Conservation (phyloP, 2,329 filamentous ascomycete genomes). For the Dactylellina haptotyla region DNA sequence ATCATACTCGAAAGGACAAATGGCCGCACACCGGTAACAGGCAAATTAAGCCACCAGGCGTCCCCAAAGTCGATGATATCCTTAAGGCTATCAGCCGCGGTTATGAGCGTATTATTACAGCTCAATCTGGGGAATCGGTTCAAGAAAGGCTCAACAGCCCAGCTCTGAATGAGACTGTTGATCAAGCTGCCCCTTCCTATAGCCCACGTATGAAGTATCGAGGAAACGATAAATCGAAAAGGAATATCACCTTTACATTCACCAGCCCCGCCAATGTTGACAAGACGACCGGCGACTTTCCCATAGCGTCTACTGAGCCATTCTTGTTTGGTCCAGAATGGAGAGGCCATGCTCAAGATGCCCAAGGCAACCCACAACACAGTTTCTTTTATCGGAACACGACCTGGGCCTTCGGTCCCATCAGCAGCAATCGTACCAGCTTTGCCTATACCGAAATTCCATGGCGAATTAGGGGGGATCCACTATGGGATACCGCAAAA, state of each 20-base stretch:
- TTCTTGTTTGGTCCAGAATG: slow-evolving; percentile 29
- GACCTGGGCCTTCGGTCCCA: slow-evolving; percentile 18
- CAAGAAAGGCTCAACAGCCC: background rate
- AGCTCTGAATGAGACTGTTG: background rate
- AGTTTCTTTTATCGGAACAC: slow-evolving; percentile 13
- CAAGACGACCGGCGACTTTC: slow-evolving; percentile 20
- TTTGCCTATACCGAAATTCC: slow-evolving; percentile 32
- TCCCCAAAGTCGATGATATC: slow-evolving; percentile 26
- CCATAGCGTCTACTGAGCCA: slow-evolving; percentile 6
- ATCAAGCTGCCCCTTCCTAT: background rate
- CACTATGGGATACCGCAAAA: background rate
- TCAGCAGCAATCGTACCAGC: slow-evolving; percentile 7
- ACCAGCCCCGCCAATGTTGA: slow-evolving; percentile 5
- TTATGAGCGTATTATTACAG: background rate
- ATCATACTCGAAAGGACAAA: slow-evolving; percentile 34
- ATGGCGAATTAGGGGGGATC: slow-evolving; percentile 15
- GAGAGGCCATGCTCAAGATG: slow-evolving; percentile 36
- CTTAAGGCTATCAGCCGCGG: slow-evolving; percentile 7
- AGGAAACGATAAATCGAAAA: background rate
- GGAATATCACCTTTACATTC: slow-evolving; percentile 27
- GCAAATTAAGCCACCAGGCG: background rate
- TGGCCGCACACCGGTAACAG: slow-evolving; percentile 42
- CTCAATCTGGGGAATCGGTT: background rate
- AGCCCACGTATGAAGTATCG: background rate
- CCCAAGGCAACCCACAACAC: slow-evolving; percentile 13